Base-by-base conservation (phyloP, 306 rosid genomes). In the Hippophae rhamnoides region DNA sequence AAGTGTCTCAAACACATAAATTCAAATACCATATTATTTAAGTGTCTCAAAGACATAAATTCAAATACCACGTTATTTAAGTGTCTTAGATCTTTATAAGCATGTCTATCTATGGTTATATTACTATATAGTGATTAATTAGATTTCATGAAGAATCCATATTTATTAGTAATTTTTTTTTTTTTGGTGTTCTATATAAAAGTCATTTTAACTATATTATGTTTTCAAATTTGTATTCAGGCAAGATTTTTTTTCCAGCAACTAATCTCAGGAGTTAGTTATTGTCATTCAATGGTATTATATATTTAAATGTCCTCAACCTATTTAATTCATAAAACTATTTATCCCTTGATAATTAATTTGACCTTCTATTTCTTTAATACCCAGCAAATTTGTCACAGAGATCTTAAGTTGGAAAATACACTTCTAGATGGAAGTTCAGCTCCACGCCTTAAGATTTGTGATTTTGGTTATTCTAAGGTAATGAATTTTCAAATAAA, bases 341-440 rank as follows among this genome's bases (percentile, higher is more conserved):
- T 18, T 31, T 31, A 31, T 31, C 38, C 10, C 11, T 51, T 13
- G 13, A 65, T 41, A 7, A 6, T 50, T 13, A 41, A 47, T 23
- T 41, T 9, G 38, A 25, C 1, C 13, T 10, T 41, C 27, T 46
- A 9, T 7, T 49, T 38, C 73, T 43, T 49, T 18, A 9, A 57
- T 7, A 50, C 69, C 64, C 80, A 93, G 99, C 87, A 88, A 88
- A 89, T 93, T 72, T 93, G 99, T 68, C 99, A 93, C 56, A 88
- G 99, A 72, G 99, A 93, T 76, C 97, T 93, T 27, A 93, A 93
- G 83, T 81, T 93, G 58, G 99, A 93, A 76, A 93, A 93, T 84
- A 88, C 99, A 54, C 97, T 93, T 69, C 72, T 93, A 59, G 97
- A 93, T 80, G 95, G 87, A 82, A 93, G 95, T 79, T 54, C 94